Conservation (phyloP, 2,329 filamentous ascomycete genomes). For the Achaetomium macrosporum region DNA sequence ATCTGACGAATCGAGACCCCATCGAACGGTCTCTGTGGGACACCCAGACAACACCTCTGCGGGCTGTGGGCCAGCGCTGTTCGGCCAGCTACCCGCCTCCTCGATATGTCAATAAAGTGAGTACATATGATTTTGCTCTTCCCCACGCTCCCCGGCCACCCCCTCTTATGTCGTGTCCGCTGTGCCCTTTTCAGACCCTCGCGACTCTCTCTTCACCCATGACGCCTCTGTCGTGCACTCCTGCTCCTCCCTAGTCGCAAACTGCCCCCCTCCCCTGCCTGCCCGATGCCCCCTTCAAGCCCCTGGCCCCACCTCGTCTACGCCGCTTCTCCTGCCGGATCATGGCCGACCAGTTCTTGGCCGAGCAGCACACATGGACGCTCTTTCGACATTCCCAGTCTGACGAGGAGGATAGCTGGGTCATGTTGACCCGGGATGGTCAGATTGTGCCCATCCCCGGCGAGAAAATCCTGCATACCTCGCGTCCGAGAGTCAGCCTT, state of each 20-base stretch:
- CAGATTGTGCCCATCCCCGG: constrained; percentile 79
- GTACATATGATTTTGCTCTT: constrained; percentile 20
- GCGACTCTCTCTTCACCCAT: constrained; percentile 11
- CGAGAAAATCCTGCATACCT: constrained; percentile 76
- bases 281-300: constrained; percentile 5
- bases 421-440: constrained; percentile 72
- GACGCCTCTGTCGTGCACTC: constrained; percentile 13
- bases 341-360: constrained; percentile 34
- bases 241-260: constrained; percentile 10
- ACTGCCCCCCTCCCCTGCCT: constrained; percentile 8
- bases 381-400: constrained; percentile 37
- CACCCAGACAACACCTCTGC: constrained; percentile 21
- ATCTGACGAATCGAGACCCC: constrained; percentile 27
- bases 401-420: constrained; percentile 65
- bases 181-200: background rate
- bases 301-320: constrained; percentile 15
- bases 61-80: constrained; percentile 20
- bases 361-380: constrained; percentile 36
- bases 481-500: constrained; percentile 71
- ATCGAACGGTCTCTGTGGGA: constrained; percentile 28
- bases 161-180: constrained; percentile 1
- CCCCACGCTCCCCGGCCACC: constrained; percentile 4
- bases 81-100: constrained; percentile 28
- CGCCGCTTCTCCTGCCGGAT: constrained; percentile 18
- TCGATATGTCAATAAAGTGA: constrained; percentile 38